A percentile compares a stretch with the other conserved stretches of the same genome.
phyloP scores from a whole-genome alignment of 768 basidiomycete genomes.

The Favolaschia claudopus region DNA sequence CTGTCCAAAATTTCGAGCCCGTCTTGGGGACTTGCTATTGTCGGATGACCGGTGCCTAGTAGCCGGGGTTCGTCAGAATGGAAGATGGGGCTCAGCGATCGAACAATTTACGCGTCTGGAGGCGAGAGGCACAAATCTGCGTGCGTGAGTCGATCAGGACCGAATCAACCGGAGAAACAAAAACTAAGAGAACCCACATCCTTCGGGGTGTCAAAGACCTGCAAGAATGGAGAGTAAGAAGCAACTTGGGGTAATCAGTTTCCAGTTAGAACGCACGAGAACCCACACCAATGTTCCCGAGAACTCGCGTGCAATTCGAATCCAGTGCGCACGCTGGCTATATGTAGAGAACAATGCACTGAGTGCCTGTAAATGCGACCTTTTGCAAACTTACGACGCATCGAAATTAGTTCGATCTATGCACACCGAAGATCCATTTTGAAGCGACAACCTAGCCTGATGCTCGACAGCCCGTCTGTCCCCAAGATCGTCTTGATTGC shows the following conservation, averaged over 20 bases:
- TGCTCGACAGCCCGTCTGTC: slow-evolving; percentile 70
- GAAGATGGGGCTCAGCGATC: background rate
- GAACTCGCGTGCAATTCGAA: slow-evolving; percentile 71
- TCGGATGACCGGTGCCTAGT: slow-evolving; percentile 77
- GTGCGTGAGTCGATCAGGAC: slow-evolving; percentile 23
- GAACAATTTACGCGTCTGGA: slow-evolving; percentile 61
- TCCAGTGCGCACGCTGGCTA: slow-evolving; percentile 81
- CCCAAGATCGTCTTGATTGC: slow-evolving; percentile 85
- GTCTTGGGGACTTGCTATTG: slow-evolving; percentile 67
- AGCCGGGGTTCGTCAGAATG: slow-evolving; percentile 14
- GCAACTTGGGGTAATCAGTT: background rate
- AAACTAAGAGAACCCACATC: slow-evolving; percentile 55
- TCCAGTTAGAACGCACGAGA: slow-evolving; percentile 45
- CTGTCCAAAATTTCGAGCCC: slow-evolving; percentile 68
- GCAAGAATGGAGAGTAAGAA: slow-evolving; percentile 12
- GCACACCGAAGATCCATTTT: slow-evolving; percentile 73
- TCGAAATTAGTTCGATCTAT: slow-evolving; percentile 85
- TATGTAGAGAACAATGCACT: too few species aligned
- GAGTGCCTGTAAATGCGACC: too few species aligned
- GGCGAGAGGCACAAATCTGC: slow-evolving; percentile 69
- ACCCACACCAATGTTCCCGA: slow-evolving; percentile 72
- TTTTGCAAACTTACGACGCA: slow-evolving; percentile 65
- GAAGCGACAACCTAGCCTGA: slow-evolving; percentile 58
- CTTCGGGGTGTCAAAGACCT: slow-evolving; percentile 76
- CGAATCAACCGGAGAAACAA: background rate